phyloP scores from a whole-genome alignment of 805 yeast genomes.

The Myxozyma sirexii region DNA sequence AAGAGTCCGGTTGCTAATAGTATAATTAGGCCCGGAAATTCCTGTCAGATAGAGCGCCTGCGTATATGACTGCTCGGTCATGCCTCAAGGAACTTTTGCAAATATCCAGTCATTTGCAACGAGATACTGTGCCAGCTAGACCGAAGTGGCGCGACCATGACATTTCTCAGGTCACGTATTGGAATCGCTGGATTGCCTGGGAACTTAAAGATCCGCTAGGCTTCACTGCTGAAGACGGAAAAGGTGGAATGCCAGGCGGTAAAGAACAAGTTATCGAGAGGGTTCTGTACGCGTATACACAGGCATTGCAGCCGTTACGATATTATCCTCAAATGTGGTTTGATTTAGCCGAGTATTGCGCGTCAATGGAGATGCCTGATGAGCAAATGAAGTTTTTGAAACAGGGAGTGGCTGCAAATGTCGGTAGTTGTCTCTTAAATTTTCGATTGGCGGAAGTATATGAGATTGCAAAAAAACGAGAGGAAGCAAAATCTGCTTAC shows the following conservation, averaged over 20 bases:
- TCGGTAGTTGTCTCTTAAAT: conserved; percentile 66
- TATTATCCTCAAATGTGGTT: conserved; percentile 80
- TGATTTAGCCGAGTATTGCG: conserved; percentile 48
- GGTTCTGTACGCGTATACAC: conserved; percentile 69
- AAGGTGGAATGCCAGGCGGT: conserved; percentile 24
- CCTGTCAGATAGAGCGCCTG: conserved; percentile 77
- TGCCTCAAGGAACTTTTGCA: conserved; percentile 70
- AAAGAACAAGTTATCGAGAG: conserved; percentile 54
- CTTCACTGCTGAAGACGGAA: conserved; percentile 47
- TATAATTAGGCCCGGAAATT: conserved; percentile 66
- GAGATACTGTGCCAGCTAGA: conserved; percentile 35
- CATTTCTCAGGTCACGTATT: conserved; percentile 52
- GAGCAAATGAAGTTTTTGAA: conserved; percentile 51
- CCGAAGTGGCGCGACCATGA: conserved; percentile 37
- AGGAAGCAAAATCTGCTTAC: conserved; percentile 55
- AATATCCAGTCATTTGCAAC: conserved; percentile 54
- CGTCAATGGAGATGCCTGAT: conserved; percentile 39
- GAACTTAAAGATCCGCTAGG: conserved; percentile 73
- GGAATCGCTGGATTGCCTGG: conserved; percentile 79
- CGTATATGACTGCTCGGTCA: conserved; percentile 84
- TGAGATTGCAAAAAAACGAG: conserved; percentile 59
- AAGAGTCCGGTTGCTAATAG: neutral
- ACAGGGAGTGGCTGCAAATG: conserved; percentile 65
- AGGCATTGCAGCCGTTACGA: conserved; percentile 62
- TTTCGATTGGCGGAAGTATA: conserved; percentile 68